phyloP scores from a whole-genome alignment of 495 filamentous ascomycete genomes.

The Penicillium psychrofluorescens region DNA sequence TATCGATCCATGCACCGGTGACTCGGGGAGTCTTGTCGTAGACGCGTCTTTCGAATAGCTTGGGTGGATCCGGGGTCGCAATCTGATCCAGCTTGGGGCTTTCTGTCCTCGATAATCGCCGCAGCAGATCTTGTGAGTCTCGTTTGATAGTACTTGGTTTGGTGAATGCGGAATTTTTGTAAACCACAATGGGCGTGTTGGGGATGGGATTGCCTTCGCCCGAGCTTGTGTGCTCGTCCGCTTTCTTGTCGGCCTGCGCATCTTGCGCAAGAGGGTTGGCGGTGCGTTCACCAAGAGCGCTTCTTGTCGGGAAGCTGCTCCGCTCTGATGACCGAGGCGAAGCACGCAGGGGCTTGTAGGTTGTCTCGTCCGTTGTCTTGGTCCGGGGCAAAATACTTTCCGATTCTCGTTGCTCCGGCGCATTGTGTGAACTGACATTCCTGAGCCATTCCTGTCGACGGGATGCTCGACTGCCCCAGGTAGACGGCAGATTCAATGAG shows the following conservation, averaged over 20 bases:
- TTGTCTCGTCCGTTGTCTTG: constrained; percentile 8
- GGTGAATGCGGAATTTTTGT: constrained; percentile 29
- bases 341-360: constrained; percentile 7
- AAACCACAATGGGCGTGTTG: constrained; percentile 49
- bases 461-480: constrained; percentile 52
- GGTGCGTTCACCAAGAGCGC: constrained; percentile 14
- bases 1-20: constrained; percentile 48
- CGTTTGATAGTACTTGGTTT: constrained; percentile 32
- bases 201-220: constrained; percentile 33
- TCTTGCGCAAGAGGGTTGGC: constrained; percentile 5
- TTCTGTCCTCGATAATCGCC: constrained; percentile 54
- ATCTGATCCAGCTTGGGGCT: constrained; percentile 31
- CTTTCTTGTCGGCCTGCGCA: constrained; percentile 9
- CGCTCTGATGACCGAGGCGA: constrained; percentile 14
- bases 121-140: constrained; percentile 61
- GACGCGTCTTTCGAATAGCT: constrained; percentile 30
- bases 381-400: constrained; percentile 3
- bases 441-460: constrained; percentile 48
- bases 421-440: constrained; percentile 20
- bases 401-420: constrained; percentile 20
- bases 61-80: constrained; percentile 32
- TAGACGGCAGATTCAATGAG: constrained; percentile 46
- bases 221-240: constrained; percentile 17
- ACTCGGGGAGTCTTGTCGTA: constrained; percentile 43
- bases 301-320: constrained; percentile 6